Percentiles rank a stretch among this genome's conserved stretches.
Conservation (phyloP, 2,329 filamentous ascomycete genomes). For the Chaetomium strumarium region DNA sequence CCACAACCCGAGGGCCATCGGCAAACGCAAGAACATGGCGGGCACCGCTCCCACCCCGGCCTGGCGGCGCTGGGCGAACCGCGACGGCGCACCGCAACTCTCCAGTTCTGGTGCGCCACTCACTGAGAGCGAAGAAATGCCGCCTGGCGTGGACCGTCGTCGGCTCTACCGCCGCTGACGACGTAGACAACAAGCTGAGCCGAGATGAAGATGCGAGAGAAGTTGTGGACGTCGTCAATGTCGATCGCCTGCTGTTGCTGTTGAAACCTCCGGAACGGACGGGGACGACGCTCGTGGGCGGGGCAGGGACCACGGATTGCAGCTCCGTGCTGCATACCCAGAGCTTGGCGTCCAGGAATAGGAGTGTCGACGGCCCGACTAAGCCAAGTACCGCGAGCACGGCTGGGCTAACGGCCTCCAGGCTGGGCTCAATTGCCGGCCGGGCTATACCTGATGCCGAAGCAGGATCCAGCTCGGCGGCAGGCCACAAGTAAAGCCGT, state of each 20-base stretch:
- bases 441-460: background rate
- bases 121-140: constrained; percentile 23
- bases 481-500: constrained; percentile 10
- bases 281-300: background rate
- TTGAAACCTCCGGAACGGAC: background rate
- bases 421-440: constrained; percentile 5
- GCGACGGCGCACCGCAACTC: background rate
- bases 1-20: background rate
- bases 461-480: constrained; percentile 5
- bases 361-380: constrained; percentile 9
- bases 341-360: constrained; percentile 25
- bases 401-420: constrained; percentile 10
- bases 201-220: background rate
- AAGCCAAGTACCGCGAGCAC: constrained; percentile 18
- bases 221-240: background rate
- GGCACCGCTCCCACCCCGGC: background rate
- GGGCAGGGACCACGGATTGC: background rate
- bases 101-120: constrained; percentile 12
- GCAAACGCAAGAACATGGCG: constrained; percentile 9
- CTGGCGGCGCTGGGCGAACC: background rate
- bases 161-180: no score
- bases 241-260: background rate
- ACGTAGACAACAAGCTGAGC: background rate
- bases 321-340: constrained; percentile 28
- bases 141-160: background rate